Base-by-base conservation (phyloP, 169 alveolate species). In the Amoebophrya sp. region DNA sequence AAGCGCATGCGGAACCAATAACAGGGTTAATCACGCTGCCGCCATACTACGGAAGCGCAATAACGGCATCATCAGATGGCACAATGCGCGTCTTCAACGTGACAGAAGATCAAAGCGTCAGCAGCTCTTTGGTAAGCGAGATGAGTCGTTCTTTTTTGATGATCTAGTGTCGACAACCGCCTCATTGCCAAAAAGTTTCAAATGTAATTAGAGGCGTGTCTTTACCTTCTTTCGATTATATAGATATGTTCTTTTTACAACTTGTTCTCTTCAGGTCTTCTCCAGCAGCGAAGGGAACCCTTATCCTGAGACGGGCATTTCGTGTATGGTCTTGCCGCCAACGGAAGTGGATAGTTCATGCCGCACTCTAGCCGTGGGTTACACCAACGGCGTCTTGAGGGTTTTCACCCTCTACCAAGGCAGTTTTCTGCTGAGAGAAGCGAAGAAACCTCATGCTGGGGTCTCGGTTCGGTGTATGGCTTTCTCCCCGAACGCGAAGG, bases 341-440 rank as follows among this genome's bases (percentile, higher is more conserved):
- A 6, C 18, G 29, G 65, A 6, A 6, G 65, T 47, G 65, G 65
- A 47, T 18, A 6, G 29, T 6, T 12, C 29, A 12, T 14, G 89
- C 18, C 89, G 89, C 89, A 65, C 89, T n/a, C 39, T 65, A 1
- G 2, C 34, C 39, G 89, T 26, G 10, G 89, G 89, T 65, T 65
- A 65, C 89, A 65, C 53, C 92, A 91, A 92, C 55, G 93, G 93
- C 47, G 55, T 89, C 83, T 39, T 92, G n/a, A 91, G 93, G 0
- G 90, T 90, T 47, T 92, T 92, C 90, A 89, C 92, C 33, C 89
- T 77, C 41, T 92, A 91, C 89, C 24, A 78, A 3, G 93, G 89
- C 53, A 92, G 92, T 41, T 92, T 92, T 38, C 24, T 92, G 41
- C 93, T 76, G 36, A 76, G 89, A 10, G 92, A 92, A 90, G 93